These are phyloP conservation scores for Papilionanthe hybrid DNA, from an alignment of 116 monocot species.

Conservation along the genomic window DNA sequence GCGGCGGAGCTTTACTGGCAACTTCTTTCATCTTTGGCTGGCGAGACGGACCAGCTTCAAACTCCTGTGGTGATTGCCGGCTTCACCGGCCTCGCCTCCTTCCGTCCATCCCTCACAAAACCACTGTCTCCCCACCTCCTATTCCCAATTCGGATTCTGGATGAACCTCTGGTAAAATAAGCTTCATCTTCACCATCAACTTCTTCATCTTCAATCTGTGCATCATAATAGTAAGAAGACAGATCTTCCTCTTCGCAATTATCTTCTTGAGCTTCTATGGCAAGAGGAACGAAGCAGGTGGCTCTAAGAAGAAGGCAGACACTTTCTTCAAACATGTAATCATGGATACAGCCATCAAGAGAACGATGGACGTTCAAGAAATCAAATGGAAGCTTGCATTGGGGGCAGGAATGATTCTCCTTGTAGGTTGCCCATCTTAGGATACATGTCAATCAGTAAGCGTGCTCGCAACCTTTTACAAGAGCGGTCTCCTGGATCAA, in stretches of 20 bases:
- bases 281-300: constrained; percentile 75
- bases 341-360: constrained; percentile 84
- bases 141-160: constrained; percentile 72
- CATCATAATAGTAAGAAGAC: constrained; percentile 31
- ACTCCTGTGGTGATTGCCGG: constrained; percentile 17
- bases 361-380: constrained; percentile 68
- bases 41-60: constrained; percentile 43
- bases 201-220: constrained; percentile 28
- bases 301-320: constrained; percentile 83
- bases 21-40: constrained; percentile 42
- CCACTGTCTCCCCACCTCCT: constrained; percentile 92
- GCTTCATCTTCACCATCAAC: constrained; percentile 51
- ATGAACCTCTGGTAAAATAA: constrained; percentile 32
- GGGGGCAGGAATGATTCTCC: constrained; percentile 64
- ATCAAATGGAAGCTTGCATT: constrained; percentile 82
- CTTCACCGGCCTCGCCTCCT: constrained; percentile 68
- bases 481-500: constrained; percentile 21
- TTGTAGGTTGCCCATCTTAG: constrained; percentile 84
- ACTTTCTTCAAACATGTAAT: constrained; percentile 92
- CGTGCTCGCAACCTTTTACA: constrained; percentile 30
- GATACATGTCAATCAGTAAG: constrained; percentile 61
- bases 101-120: constrained; percentile 69
- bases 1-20: constrained; percentile 18
- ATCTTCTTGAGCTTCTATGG: constrained; percentile 25
- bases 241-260: constrained; percentile 33